These are phyloP conservation scores for Xylaria venustula DNA, from an alignment of 495 filamentous ascomycete genomes.

Conservation along the genomic window DNA sequence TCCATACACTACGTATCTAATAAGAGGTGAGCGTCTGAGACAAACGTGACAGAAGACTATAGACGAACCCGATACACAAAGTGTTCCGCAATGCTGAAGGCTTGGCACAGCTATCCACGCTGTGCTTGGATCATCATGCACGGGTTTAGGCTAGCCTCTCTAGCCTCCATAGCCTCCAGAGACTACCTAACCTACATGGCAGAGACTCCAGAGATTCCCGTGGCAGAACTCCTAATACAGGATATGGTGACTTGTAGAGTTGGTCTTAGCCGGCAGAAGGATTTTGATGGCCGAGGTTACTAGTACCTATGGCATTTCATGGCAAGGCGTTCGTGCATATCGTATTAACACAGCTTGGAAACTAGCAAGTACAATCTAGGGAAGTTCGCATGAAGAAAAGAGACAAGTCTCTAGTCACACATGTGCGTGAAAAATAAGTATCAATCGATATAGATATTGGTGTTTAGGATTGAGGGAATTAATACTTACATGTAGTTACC, in stretches of 20 bases:
- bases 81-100: slow-evolving; percentile 11
- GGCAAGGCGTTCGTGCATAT: background rate
- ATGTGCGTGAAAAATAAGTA: no score
- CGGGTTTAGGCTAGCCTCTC: background rate
- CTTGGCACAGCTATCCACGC: background rate
- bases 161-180: no score
- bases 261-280: no score
- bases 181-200: no score
- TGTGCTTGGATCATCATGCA: slow-evolving; percentile 2
- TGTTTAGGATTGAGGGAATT: no score
- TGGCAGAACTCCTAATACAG: background rate
- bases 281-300: background rate
- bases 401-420: no score
- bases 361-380: background rate
- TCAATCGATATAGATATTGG: no score
- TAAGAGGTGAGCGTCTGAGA: slow-evolving; percentile 1
- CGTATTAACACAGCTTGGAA: background rate
- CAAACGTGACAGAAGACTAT: slow-evolving; percentile 1
- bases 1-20: background rate
- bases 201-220: no score
- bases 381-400: no score
- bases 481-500: no score
- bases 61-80: slow-evolving; percentile 8
- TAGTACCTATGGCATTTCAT: background rate
- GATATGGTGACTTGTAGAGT: no score